These are phyloP conservation scores for Cutaneotrichosporon cyanovorans DNA, from an alignment of 1,284 basidiomycete species.

Conservation along the genomic window DNA sequence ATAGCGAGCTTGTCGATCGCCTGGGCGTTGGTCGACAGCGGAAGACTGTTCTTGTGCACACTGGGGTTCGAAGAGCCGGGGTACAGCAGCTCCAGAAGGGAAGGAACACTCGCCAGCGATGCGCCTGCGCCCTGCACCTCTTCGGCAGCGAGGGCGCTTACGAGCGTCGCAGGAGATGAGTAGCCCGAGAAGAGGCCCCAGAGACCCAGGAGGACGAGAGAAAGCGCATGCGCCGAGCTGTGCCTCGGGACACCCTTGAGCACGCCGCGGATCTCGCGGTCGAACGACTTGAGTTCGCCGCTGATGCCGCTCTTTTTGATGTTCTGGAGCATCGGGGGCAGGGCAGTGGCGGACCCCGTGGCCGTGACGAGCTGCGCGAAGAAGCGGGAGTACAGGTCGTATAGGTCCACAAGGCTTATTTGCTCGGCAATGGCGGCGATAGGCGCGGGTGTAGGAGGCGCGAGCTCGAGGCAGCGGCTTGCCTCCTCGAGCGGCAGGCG, in stretches of 20 bases:
- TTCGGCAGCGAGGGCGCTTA: slow-evolving; percentile 38
- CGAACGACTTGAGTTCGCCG: slow-evolving; percentile 21
- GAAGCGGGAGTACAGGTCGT: slow-evolving; percentile 41
- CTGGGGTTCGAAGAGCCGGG: slow-evolving; percentile 25
- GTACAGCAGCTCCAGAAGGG: slow-evolving; percentile 39
- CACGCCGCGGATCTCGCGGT: slow-evolving; percentile 34
- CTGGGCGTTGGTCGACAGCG: slow-evolving; percentile 25
- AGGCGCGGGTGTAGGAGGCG: slow-evolving; percentile 31
- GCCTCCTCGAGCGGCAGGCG: slow-evolving; percentile 36
- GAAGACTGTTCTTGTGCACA: not conserved
- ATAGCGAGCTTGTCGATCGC: slow-evolving; percentile 41
- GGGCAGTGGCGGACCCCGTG: slow-evolving; percentile 19
- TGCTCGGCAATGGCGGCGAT: slow-evolving; percentile 42
- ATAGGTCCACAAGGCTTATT: slow-evolving; percentile 39
- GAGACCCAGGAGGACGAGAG: slow-evolving; percentile 43
- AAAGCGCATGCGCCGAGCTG: slow-evolving; percentile 36
- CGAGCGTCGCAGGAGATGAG: slow-evolving; percentile 33
- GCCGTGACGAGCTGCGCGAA: slow-evolving; percentile 39
- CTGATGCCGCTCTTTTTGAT: slow-evolving; percentile 24
- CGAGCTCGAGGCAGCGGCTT: slow-evolving; percentile 21
- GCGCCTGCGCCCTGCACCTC: slow-evolving; percentile 32
- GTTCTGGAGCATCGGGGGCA: slow-evolving; percentile 25
- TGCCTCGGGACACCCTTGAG: slow-evolving; percentile 32
- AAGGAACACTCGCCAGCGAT: slow-evolving; percentile 28
- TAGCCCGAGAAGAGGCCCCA: slow-evolving; percentile 42